Conservation (phyloP, 2,329 filamentous ascomycete species). For the Fusarium sp. region DNA sequence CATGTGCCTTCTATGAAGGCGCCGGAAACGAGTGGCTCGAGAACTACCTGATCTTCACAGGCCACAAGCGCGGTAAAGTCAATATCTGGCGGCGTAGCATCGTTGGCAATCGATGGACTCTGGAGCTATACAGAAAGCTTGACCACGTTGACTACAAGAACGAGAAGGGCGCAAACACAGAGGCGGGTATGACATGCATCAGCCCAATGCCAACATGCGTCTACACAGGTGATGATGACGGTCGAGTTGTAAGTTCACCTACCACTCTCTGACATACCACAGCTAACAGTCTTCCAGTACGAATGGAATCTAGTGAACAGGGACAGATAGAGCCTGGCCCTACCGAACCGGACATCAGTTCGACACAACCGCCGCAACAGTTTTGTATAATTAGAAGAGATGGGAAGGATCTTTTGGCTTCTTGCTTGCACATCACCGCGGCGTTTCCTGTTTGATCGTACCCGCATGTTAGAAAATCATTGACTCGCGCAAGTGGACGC, state of each 20-base stretch:
- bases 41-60: constrained; percentile 87
- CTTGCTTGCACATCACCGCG: constrained; percentile 29
- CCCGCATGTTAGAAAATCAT: constrained; percentile 35
- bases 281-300: constrained; percentile 57
- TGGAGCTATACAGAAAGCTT: constrained; percentile 83
- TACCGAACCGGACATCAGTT: constrained; percentile 33
- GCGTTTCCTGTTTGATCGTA: constrained; percentile 28
- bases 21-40: constrained; percentile 92
- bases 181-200: constrained; percentile 86
- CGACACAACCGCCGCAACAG: constrained; percentile 30
- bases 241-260: constrained; percentile 76
- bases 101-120: constrained; percentile 72
- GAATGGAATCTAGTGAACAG: constrained; percentile 72
- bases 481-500: constrained; percentile 30
- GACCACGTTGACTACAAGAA: constrained; percentile 80
- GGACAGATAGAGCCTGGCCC: constrained; percentile 63
- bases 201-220: constrained; percentile 84
- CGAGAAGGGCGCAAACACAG: constrained; percentile 67
- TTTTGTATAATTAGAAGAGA: constrained; percentile 24
- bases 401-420: constrained; percentile 11
- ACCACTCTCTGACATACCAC: neutral
- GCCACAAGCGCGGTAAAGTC: constrained; percentile 84
- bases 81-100: constrained; percentile 77
- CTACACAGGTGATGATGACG: constrained; percentile 95
- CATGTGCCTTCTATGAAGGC: constrained; percentile 94